Conservation (phyloP, 176 grass and related monocot species). For the Otatea glauca region DNA sequence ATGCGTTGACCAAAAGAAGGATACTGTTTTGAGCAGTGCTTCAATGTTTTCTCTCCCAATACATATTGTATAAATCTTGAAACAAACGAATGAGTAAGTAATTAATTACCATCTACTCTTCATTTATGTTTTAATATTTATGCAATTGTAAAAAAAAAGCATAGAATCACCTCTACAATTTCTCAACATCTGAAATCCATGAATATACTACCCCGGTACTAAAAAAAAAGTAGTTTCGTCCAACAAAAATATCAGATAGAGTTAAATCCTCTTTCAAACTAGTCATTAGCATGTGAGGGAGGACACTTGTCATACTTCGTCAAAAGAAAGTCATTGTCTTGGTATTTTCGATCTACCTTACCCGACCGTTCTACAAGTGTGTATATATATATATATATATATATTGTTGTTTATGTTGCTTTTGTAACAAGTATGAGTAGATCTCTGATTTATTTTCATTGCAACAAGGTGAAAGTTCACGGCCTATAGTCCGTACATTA, state of each 20-base stretch:
- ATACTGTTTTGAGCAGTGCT: neutral
- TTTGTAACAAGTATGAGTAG: neutral
- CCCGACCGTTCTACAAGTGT: neutral
- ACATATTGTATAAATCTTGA: too few relatives aligned
- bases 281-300: neutral
- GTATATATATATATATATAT: too few relatives aligned
- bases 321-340: conserved; percentile 1
- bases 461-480: conserved; percentile 28
- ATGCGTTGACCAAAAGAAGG: neutral
- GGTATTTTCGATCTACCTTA: neutral
- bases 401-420: neutral
- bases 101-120: too few relatives aligned
- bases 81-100: too few relatives aligned
- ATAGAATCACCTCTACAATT: neutral
- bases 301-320: neutral
- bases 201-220: neutral
- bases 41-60: too few relatives aligned
- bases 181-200: neutral
- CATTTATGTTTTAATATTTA: too few relatives aligned
- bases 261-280: neutral
- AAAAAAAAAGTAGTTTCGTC: neutral
- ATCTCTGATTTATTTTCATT: conserved; percentile 1
- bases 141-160: too few relatives aligned
- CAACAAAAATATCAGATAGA: neutral
- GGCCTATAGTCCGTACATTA: neutral